Conservation (phyloP, 371 early-diverging fungal species). For the Apophysomyces elegans region DNA sequence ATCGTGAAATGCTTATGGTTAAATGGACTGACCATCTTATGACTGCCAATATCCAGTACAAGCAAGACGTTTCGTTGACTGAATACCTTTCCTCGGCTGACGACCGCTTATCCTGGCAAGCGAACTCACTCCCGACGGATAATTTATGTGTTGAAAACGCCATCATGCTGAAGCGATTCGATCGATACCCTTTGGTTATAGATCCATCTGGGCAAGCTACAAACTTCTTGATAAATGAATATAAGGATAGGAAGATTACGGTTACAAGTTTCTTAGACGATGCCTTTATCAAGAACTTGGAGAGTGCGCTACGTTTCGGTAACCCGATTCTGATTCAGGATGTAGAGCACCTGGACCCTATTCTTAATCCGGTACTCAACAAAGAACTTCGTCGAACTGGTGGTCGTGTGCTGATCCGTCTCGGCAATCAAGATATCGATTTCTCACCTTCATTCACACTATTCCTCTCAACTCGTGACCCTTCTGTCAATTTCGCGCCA, state of each 20-base stretch:
- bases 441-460: constrained; percentile 97
- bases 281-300: constrained; percentile 95
- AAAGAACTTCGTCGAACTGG: constrained; percentile 96
- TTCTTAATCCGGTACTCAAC: constrained; percentile 96
- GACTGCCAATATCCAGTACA: constrained; percentile 80
- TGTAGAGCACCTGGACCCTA: constrained; percentile 96
- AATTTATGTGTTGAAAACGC: constrained; percentile 97
- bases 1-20: constrained; percentile 79
- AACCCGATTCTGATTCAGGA: constrained; percentile 97
- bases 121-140: constrained; percentile 86
- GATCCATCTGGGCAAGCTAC: constrained; percentile 97
- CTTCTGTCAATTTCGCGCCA: constrained; percentile 91
- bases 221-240: constrained; percentile 86
- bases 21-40: constrained; percentile 83
- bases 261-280: constrained; percentile 98
- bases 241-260: constrained; percentile 86
- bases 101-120: constrained; percentile 92
- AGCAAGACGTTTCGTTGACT: constrained; percentile 82
- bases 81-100: constrained; percentile 95
- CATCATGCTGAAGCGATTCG: constrained; percentile 93
- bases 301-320: constrained; percentile 97
- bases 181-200: constrained; percentile 96
- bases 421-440: constrained; percentile 98
- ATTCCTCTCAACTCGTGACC: constrained; percentile 93
- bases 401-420: constrained; percentile 93